Percentiles rank a stretch among this genome's conserved stretches.
These are phyloP conservation scores for Alternaria arborescens DNA, from an alignment of 2,329 filamentous ascomycete species.

Conservation along the genomic window DNA sequence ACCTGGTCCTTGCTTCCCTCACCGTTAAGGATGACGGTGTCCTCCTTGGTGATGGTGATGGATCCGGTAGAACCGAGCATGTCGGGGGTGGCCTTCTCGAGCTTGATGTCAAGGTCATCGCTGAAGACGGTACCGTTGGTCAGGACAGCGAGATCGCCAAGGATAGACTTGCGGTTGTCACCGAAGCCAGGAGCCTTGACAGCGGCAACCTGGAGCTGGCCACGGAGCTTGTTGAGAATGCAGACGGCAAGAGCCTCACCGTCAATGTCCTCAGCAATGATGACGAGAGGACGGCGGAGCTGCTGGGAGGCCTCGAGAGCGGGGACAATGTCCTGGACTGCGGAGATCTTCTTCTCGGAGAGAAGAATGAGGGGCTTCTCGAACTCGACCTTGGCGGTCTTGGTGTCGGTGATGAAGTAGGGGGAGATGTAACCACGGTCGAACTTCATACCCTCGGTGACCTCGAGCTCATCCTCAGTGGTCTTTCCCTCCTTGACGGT, in stretches of 20 bases:
- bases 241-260: slow-evolving; percentile 98
- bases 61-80: slow-evolving; percentile 97
- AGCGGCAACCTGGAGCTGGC: slow-evolving; percentile 96
- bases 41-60: slow-evolving; percentile 99
- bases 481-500: slow-evolving; percentile 99
- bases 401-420: slow-evolving; percentile 99
- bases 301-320: slow-evolving; percentile 97
- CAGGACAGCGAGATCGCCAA: slow-evolving; percentile 93
- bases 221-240: slow-evolving; percentile 99
- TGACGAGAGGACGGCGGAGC: slow-evolving; percentile 92
- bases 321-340: slow-evolving; percentile 98
- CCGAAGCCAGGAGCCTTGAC: slow-evolving; percentile 99
- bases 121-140: slow-evolving; percentile 98
- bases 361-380: slow-evolving; percentile 99
- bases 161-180: slow-evolving; percentile 99
- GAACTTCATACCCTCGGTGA: slow-evolving; percentile 99
- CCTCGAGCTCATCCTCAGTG: slow-evolving; percentile 94
- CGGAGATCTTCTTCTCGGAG: slow-evolving; percentile 99
- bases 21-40: slow-evolving; percentile 98
- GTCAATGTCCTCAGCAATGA: slow-evolving; percentile 99
- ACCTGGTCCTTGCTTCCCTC: slow-evolving; percentile 95
- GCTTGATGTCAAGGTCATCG: slow-evolving; percentile 98
- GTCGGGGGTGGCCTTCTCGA: slow-evolving; percentile 95
- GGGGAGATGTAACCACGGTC: slow-evolving; percentile 98
- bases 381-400: slow-evolving; percentile 98